These are phyloP conservation scores for Exophiala mesophila DNA, from an alignment of 2,329 filamentous ascomycete genomes.

Conservation along the genomic window DNA sequence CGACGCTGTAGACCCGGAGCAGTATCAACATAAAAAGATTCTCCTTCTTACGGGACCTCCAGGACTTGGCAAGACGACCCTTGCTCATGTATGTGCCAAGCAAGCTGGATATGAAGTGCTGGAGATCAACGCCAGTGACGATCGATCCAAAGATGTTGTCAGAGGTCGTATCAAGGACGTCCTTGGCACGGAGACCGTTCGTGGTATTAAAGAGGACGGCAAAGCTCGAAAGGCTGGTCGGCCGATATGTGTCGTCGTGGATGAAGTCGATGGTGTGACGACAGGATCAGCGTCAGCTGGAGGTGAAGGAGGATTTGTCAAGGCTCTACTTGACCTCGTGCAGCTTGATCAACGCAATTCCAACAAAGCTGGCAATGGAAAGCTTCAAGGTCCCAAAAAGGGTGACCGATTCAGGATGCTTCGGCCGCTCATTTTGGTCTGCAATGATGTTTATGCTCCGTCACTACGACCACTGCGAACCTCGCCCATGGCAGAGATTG, in stretches of 20 bases:
- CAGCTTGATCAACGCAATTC: slow-evolving; percentile 79
- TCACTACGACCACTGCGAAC: slow-evolving; percentile 82
- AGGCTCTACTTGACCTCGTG: slow-evolving; percentile 86
- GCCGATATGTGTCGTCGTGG: slow-evolving; percentile 88
- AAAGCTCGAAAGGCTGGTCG: slow-evolving; percentile 67
- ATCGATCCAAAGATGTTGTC: slow-evolving; percentile 83
- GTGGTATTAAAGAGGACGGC: slow-evolving; percentile 49
- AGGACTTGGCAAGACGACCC: slow-evolving; percentile 88
- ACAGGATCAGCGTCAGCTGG: slow-evolving; percentile 66
- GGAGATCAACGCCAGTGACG: slow-evolving; percentile 97
- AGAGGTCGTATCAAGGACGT: slow-evolving; percentile 87
- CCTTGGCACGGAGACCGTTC: slow-evolving; percentile 90
- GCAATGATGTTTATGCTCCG: slow-evolving; percentile 94
- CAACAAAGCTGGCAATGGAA: slow-evolving; percentile 22
- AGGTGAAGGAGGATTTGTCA: slow-evolving; percentile 91
- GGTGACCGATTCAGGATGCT: slow-evolving; percentile 82
- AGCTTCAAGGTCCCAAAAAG: slow-evolving; percentile 52
- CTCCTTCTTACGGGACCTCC: slow-evolving; percentile 86
- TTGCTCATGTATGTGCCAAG: slow-evolving; percentile 90
- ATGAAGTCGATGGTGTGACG: slow-evolving; percentile 94
- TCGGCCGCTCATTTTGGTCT: slow-evolving; percentile 86
- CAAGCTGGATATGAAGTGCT: slow-evolving; percentile 96
- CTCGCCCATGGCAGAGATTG: slow-evolving; percentile 77
- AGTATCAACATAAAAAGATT: slow-evolving; percentile 79
- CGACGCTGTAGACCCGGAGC: slow-evolving; percentile 52